phyloP scores from a whole-genome alignment of 352 stramenopile genomes.

The Globisporangium sylvaticum region DNA sequence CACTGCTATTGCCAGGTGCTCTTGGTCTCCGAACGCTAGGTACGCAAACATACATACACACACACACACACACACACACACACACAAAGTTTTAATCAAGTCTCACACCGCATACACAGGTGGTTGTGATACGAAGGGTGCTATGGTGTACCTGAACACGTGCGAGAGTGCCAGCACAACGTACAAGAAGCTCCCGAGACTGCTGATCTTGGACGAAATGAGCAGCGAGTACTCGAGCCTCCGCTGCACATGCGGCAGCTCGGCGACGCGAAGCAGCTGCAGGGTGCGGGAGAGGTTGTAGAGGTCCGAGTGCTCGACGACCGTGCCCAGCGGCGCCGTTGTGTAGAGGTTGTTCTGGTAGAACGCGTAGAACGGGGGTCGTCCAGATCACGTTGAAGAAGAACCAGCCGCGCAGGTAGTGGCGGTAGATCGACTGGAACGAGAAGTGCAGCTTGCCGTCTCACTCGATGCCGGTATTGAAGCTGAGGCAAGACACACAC shows the following conservation, averaged over 20 bases:
- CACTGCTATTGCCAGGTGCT: slow-evolving; percentile 45
- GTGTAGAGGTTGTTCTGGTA: slow-evolving; percentile 28
- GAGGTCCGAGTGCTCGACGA: slow-evolving; percentile 23
- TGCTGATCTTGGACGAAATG: slow-evolving; percentile 76
- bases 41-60: slow-evolving; percentile 72
- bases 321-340: slow-evolving; percentile 15
- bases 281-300: slow-evolving; percentile 51
- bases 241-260: slow-evolving; percentile 48
- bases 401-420: slow-evolving; percentile 59
- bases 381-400: slow-evolving; percentile 59
- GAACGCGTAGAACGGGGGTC: slow-evolving; percentile 67
- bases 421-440: slow-evolving; percentile 36
- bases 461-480: slow-evolving; percentile 68
- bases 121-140: no score
- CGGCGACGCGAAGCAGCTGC: slow-evolving; percentile 47
- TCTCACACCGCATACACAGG: no score
- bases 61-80: no score
- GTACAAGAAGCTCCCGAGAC: slow-evolving; percentile 69
- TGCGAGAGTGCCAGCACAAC: slow-evolving; percentile 73
- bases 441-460: slow-evolving; percentile 77
- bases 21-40: slow-evolving; percentile 53
- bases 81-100: no score
- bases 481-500: slow-evolving; percentile 29
- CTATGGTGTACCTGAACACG: slow-evolving; percentile 71
- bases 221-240: slow-evolving; percentile 70